phyloP scores from a whole-genome alignment of 2,329 filamentous ascomycete genomes.

The Pseudogymnoascus sp. region DNA sequence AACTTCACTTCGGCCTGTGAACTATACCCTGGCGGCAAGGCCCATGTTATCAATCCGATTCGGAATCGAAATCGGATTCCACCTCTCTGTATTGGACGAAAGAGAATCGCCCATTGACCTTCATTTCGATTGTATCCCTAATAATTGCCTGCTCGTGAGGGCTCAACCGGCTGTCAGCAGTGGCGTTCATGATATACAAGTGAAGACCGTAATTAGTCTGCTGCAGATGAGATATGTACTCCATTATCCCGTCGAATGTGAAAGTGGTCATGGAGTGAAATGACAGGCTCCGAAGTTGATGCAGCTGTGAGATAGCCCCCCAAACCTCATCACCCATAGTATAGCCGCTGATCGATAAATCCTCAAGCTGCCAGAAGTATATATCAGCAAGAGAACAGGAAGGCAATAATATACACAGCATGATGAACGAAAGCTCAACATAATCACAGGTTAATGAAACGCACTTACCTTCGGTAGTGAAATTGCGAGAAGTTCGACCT shows the following conservation, averaged over 20 bases:
- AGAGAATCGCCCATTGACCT: conserved; percentile 30
- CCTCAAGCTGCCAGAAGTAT: conserved; percentile 36
- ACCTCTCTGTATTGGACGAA: conserved; percentile 26
- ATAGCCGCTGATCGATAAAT: conserved; percentile 48
- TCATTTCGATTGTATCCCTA: conserved; percentile 21
- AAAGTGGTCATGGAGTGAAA: conserved; percentile 50
- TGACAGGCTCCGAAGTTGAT: conserved; percentile 42
- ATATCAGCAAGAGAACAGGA: not conserved
- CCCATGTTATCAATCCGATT: conserved; percentile 20
- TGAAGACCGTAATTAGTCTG: conserved; percentile 27
- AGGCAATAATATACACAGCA: not conserved
- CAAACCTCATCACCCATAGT: conserved; percentile 43
- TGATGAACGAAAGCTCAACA: not conserved
- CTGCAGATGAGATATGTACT: conserved; percentile 34
- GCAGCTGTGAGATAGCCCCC: conserved; percentile 36
- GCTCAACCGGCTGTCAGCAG: conserved; percentile 22
- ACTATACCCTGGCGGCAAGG: not conserved
- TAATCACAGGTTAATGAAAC: not conserved
- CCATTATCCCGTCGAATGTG: conserved; percentile 40
- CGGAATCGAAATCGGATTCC: conserved; percentile 23
- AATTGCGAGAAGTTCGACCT: conserved; percentile 40
- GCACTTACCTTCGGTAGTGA: conserved; percentile 29
- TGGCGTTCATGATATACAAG: conserved; percentile 28
- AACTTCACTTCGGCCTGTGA: not conserved
- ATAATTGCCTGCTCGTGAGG: conserved; percentile 23